Evolutionary conservation across 2,329 filamentous ascomycete species (phyloP), one percentile per base, ranked within the genome.

Genomic region (Metarhizium rileyi): DNA sequence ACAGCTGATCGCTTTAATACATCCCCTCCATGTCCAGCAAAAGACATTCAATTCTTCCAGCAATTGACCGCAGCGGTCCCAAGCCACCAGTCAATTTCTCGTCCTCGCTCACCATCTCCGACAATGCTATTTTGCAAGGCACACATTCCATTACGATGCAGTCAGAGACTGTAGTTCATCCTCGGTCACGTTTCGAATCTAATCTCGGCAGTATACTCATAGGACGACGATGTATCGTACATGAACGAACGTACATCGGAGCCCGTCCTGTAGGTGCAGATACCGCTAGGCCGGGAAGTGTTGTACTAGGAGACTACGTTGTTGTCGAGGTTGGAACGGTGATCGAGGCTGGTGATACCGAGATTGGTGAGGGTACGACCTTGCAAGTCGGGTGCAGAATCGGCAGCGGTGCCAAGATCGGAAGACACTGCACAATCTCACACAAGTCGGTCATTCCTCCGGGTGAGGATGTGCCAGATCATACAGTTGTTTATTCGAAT

Each of bases 141-240:
- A 82, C 78, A 2, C 78, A 94, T 63, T 83, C 81, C 1, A 87
- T 98, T 55, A 84, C 81, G 42, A 81, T 97, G 54, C 84, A 84
- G 50, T 76, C 86, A 23, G 83, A 89, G 61, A 84, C 81, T 3
- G 79, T 96, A 6, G 70, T 98, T n/a, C 91, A 97, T 61, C 90
- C 93, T 1, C 87, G 90, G 45, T 80, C 84, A 16, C 82, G 84
- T 53, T 77, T 96, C 50, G 86, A 90, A 60, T 85, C 91, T 8
- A 81, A 82, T 50, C 76, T 84, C 47, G 89, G 89, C 4, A 84
- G 89, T 41, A 82, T 97, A 56, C 82, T 83, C 26, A 79, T 95
- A 52, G 90, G 90, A 25, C 82, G 87, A 51, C 82, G 85, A 47
- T 93, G 87, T 59, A 86, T 95, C 43, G 75, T 97, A 41, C 81